These are phyloP conservation scores for Colletotrichum eremochloae DNA, from an alignment of 2,329 filamentous ascomycete species.

Conservation along the genomic window DNA sequence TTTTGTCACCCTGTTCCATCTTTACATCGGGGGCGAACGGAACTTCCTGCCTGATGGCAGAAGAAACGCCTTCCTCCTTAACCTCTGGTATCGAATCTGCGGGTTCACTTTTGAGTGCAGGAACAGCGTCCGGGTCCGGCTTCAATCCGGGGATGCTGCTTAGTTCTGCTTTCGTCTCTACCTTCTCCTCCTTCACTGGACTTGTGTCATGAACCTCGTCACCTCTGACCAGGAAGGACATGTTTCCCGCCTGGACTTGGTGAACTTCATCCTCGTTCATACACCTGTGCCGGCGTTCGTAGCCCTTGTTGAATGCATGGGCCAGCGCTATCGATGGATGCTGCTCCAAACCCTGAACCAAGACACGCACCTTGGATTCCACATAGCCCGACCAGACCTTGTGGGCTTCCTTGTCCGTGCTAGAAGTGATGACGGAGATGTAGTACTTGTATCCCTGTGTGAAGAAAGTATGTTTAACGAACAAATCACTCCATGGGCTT, in stretches of 20 bases:
- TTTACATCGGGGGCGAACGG: not conserved
- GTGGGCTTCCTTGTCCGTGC: conserved; percentile 85
- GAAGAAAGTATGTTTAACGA: conserved; percentile 93
- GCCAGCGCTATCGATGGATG: conserved; percentile 85
- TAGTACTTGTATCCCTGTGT: conserved; percentile 96
- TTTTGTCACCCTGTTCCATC: not conserved
- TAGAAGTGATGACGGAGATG: conserved; percentile 86
- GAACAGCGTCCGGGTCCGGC: conserved; percentile 48
- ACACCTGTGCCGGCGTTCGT: conserved; percentile 84
- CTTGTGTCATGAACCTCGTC: conserved; percentile 48
- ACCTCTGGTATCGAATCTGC: conserved; percentile 39
- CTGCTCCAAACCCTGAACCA: conserved; percentile 86
- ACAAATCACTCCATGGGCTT: conserved; percentile 87
- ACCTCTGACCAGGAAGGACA: conserved; percentile 59
- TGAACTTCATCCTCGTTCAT: conserved; percentile 65
- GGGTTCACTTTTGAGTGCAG: conserved; percentile 10
- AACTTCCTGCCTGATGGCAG: conserved; percentile 16
- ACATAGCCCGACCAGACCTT: conserved; percentile 92
- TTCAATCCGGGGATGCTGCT: conserved; percentile 45
- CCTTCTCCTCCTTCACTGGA: conserved; percentile 27
- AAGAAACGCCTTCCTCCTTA: conserved; percentile 37
- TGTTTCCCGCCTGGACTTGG: conserved; percentile 67
- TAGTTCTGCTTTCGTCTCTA: conserved; percentile 36
- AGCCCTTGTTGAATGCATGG: conserved; percentile 93
- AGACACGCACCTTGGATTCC: conserved; percentile 89